Percentiles rank a stretch among this genome's conserved stretches.
These are phyloP conservation scores for Vitis vinifera DNA, from an alignment of 164 flowering plant genomes.

Conservation along the genomic window ASM3070453v1 NC_081809.1:10291501-10292000, in stretches of 20 bases:
- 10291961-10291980: too few relatives aligned
- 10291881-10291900: too few relatives aligned
- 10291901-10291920: too few relatives aligned
- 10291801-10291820: slow-evolving; percentile 91
- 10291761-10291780: slow-evolving; percentile 86
- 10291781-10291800: slow-evolving; percentile 75
- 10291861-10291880: slow-evolving; percentile 73
- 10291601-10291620: not conserved
- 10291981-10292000: too few relatives aligned
- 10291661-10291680: not conserved
- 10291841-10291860: slow-evolving; percentile 93
- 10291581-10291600: not conserved
- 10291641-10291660: not conserved
- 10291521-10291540: too few relatives aligned
- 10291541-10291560: not conserved
- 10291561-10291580: not conserved
- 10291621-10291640: not conserved
- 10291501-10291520: too few relatives aligned
- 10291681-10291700: slow-evolving; percentile 22
- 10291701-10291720: slow-evolving; percentile 27
- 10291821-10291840: slow-evolving; percentile 94
- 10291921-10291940: too few relatives aligned
- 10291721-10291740: slow-evolving; percentile 47
- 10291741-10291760: slow-evolving; percentile 72
- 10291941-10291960: too few relatives aligned